A percentile compares a stretch with the other conserved stretches of the same genome.
These are phyloP conservation scores for Euphorbia peplus DNA, from an alignment of 345 rosid species.

Conservation along the genomic window DNA sequence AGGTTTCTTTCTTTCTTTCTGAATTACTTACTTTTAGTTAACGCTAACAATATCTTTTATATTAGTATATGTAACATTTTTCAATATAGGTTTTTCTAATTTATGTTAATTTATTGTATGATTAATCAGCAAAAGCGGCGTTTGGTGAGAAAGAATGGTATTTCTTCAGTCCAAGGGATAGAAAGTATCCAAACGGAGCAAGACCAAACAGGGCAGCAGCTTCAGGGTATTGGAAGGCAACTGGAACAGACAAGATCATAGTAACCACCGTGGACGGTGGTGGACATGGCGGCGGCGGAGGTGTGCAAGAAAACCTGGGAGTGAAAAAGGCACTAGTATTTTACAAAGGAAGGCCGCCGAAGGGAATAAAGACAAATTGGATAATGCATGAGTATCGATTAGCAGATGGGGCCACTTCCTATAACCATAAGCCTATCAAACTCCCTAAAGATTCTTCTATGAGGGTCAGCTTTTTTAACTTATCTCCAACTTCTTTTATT, in stretches of 20 bases:
- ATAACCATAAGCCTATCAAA: slow-evolving; percentile 27
- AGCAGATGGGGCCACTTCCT: slow-evolving; percentile 31
- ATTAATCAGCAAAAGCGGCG: slow-evolving; percentile 51
- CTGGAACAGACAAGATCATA: slow-evolving; percentile 87
- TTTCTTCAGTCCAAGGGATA: slow-evolving; percentile 92
- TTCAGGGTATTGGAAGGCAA: slow-evolving; percentile 97
- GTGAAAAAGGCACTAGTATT: slow-evolving; percentile 95
- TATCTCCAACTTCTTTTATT: neutral
- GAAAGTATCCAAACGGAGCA: slow-evolving; percentile 96
- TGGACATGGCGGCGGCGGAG: slow-evolving; percentile 5
- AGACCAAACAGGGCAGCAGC: slow-evolving; percentile 97
- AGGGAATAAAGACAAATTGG: slow-evolving; percentile 91
- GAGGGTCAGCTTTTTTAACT: slow-evolving; percentile 57
- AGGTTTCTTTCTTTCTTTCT: slow-evolving; percentile 31
- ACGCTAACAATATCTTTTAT: too few relatives aligned
- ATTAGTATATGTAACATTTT: too few relatives aligned
- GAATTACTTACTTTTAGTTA: too few relatives aligned
- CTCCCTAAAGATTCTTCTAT: slow-evolving; percentile 65
- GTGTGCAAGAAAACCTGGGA: slow-evolving; percentile 57
- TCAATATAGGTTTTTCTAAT: neutral
- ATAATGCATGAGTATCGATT: slow-evolving; percentile 98
- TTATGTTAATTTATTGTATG: neutral
- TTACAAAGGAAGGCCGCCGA: slow-evolving; percentile 92
- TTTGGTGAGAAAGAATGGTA: slow-evolving; percentile 99
- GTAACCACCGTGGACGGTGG: too few relatives aligned